phyloP scores from a whole-genome alignment of 768 basidiomycete species.

The Xerocomus brunneocitrinus region DNA sequence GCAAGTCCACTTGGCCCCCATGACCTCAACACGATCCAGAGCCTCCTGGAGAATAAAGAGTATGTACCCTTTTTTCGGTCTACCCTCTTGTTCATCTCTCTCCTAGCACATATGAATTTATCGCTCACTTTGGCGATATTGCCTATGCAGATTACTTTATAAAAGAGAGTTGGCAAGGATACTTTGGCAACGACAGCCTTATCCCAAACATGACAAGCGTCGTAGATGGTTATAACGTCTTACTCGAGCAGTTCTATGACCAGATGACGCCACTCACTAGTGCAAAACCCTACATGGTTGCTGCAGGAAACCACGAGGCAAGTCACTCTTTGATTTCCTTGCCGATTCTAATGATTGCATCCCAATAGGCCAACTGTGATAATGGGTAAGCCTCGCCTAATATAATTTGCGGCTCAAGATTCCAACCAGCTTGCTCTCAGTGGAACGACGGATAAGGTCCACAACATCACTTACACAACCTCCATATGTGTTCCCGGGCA shows the following conservation, averaged over 20 bases:
- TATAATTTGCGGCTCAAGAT: not conserved
- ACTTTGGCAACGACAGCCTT: conserved; percentile 26
- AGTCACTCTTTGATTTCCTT: not conserved
- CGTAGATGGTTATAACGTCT: conserved; percentile 20
- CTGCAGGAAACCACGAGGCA: conserved; percentile 24
- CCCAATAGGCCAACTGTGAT: conserved; percentile 25
- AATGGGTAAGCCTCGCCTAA: conserved; percentile 18
- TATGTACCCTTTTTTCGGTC: conserved; percentile 2
- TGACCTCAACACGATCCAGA: conserved; percentile 28
- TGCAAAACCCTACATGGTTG: conserved; percentile 26
- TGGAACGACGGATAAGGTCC: conserved; percentile 19
- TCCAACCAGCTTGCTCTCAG: conserved; percentile 1
- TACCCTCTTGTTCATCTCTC: not conserved
- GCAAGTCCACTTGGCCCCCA: conserved; percentile 21
- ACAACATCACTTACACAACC: conserved; percentile 25
- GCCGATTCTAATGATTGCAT: not conserved
- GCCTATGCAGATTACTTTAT: conserved; percentile 29
- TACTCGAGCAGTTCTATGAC: conserved; percentile 27
- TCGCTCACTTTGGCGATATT: conserved; percentile 25
- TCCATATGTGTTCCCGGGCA: conserved; percentile 26
- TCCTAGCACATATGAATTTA: conserved; percentile 22
- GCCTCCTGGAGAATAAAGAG: conserved; percentile 26
- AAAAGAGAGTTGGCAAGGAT: conserved; percentile 28
- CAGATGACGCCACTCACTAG: conserved; percentile 24
- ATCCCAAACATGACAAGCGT: conserved; percentile 24